Conservation (phyloP, 768 basidiomycete species). For the Kwoniella dejecticola region DNA sequence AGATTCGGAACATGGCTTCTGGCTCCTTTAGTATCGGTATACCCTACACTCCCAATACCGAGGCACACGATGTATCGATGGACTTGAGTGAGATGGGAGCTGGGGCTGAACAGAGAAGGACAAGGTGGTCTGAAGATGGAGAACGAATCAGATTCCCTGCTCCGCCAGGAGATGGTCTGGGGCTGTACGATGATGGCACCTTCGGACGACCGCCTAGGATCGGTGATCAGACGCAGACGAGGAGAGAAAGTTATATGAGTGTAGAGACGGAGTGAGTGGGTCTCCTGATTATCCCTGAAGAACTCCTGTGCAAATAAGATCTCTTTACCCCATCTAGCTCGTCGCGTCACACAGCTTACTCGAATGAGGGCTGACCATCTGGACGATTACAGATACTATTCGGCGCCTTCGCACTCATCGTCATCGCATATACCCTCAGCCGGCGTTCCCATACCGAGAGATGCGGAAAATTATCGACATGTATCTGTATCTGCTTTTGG, state of each 20-base stretch:
- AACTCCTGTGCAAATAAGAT: not conserved
- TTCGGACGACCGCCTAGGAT: not conserved
- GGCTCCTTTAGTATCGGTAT: conserved; percentile 17
- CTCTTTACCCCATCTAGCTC: too few species aligned
- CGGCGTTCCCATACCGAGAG: conserved; percentile 8
- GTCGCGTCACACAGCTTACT: too few species aligned
- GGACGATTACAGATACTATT: conserved; percentile 11
- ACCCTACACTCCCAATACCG: conserved; percentile 7
- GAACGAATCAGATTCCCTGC: conserved; percentile 16
- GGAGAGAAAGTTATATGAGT: conserved; percentile 10
- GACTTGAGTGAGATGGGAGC: not conserved
- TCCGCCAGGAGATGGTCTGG: conserved; percentile 12
- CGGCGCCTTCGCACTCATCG: conserved; percentile 7
- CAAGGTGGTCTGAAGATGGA: conserved; percentile 12
- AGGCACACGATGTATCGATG: not conserved
- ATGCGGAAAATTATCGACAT: conserved; percentile 15
- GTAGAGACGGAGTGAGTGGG: conserved; percentile 9
- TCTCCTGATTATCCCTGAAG: not conserved
- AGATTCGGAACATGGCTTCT: not conserved
- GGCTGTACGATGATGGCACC: conserved; percentile 9
- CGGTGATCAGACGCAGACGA: not conserved
- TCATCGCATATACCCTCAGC: not conserved
- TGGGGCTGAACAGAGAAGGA: not conserved
- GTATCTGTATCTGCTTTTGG: conserved; percentile 21
- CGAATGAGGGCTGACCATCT: too few species aligned